Base-by-base conservation (phyloP, 192 early-diverging fungal species). In the Kappamyces sp. region DNA sequence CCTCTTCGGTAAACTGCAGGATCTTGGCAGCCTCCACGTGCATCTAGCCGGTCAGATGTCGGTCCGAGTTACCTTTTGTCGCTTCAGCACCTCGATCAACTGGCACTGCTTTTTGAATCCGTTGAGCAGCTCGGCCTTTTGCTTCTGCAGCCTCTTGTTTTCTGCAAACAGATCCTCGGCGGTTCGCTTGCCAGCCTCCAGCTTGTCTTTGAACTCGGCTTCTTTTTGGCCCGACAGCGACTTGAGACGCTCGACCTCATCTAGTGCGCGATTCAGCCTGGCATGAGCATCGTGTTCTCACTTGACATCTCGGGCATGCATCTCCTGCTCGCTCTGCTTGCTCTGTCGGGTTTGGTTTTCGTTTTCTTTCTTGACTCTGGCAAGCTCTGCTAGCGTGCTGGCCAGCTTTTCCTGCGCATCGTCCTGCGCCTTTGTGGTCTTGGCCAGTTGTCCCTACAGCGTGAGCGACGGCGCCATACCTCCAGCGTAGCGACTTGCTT, bases 71-170 rank as follows among this genome's bases (percentile, higher is more conserved):
- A 78, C 76, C 66, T 82, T 82, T 57, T 81, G 80, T 43, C 71
- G 62, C 46, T 78, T 77, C 2, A 82, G 39, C 11, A 82, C 71
- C 35, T 79, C 73, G 37, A 78, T 65, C 55, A 82, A 50, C 47
- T 68, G 52, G 36, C 58, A 57, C 51, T 82, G 80, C 46, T 82
- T 82, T 57, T 74, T 78, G 60, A 82, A 78, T 11, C 67, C 74
- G 9, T 45, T 22, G 2, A 82, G 45, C 4, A 82, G 57, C 39
- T 82, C 80, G 2, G 48, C 22, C 43, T 75, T 80, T 61, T 82
- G 77, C 59, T 73, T 72, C 33, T 62, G 52, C n/a, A 76, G 47
- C 40, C 67, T 53, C 48, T 80, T 74, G 34, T 65, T 52, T 39
- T 82, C 80, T 4, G 47, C 54, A 41, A 76, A 42, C 3, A 82